Evolutionary conservation across 192 early-diverging fungal species (phyloP), one percentile per base, ranked within the genome.

Genomic region (Linnemannia exigua): DNA sequence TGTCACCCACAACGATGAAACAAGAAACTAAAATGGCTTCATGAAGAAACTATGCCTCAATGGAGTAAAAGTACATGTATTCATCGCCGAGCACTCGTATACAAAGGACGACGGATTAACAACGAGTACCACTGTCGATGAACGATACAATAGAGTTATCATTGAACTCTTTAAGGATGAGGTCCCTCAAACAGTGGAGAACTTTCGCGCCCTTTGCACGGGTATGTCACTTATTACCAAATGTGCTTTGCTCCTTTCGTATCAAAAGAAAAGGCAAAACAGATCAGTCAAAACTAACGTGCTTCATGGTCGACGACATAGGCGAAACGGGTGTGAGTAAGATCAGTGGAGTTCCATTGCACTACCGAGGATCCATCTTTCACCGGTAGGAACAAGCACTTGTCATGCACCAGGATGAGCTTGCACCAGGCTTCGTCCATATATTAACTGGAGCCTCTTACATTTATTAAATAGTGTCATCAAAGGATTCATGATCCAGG

Each of bases 401-500:
- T 28, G 22, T 28, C n/a, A 8, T 61, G 28, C 28, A 31, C 14
- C n/a, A 63, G 58, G 1, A 31, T 25, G 3, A 28, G 58, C 15
- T 63, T 11, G 58, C 14, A 25, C 12, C 14, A 31, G 3, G 3
- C 11, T 20, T 28, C 3, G 11, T 15, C 14, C 11, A 11, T 15
- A 31, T 63, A 12, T 25, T 63, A 63, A 63, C 58, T 25, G 3
- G 14, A 6, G 22, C n/a, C 3, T 35, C 52, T 58, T 36, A 8
- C 67, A 1, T 89, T 91, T 61, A 12, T 37, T 17, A 66, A 90
- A 89, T 82, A 90, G 96, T 36, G 88, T 98, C 35, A 98, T 99
- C 67, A 93, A 95, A 52, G 95, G 93, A 14, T 99, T 99, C 85
- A 98, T 98, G 97, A 91, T 95, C 47, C 98, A 99, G 83, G 97